Base-by-base conservation (phyloP, 345 rosid species). In the Erysimum cheiranthoides region DNA sequence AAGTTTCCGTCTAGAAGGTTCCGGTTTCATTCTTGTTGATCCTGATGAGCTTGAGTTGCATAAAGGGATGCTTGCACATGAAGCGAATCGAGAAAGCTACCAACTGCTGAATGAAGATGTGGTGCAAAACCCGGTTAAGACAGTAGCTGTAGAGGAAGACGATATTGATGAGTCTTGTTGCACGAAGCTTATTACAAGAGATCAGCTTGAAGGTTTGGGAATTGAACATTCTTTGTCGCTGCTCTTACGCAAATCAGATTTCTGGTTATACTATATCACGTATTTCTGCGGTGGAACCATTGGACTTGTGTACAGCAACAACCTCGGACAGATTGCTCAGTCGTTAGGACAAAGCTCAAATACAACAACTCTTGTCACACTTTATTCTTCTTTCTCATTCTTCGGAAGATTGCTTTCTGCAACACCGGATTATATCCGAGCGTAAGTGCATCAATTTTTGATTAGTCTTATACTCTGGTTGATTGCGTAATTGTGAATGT, bases 351-450 rank as follows among this genome's bases (percentile, higher is more conserved):
- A 89, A 47, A 51, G 88, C 43, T 73, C 90, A 0, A 73, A 81
- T 12, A 88, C 91, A 10, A 84, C 94, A 36, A 68, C 82, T 32
- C 93, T 95, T 68, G 80, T 95, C 63, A 92, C 97, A 10, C 87
- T 95, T 16, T 92, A 92, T 70, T 90, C 99, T 4, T 80, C 99
- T 14, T 92, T 92, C 86, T 95, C 97, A 49, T 95, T 95, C 85
- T 95, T 95, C 8, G 99, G 99, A n/a, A 89, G 99, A 21, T 71
- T 95, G 74, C 90, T 95, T 35, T 90, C 99, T 0, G 97, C 99
- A 11, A 87, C 86, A 49, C 97, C 97, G 0, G 99, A 95, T 74
- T 95, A 90, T 72, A 74, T 95, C 46, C 86, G 99, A 8, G 78
- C 80, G 97, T 92, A 87, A 85, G 94, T 71, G n/a, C 46, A 67